phyloP scores from a whole-genome alignment of 1,284 basidiomycete genomes.

The Cryptococcus amylolentus region DNA sequence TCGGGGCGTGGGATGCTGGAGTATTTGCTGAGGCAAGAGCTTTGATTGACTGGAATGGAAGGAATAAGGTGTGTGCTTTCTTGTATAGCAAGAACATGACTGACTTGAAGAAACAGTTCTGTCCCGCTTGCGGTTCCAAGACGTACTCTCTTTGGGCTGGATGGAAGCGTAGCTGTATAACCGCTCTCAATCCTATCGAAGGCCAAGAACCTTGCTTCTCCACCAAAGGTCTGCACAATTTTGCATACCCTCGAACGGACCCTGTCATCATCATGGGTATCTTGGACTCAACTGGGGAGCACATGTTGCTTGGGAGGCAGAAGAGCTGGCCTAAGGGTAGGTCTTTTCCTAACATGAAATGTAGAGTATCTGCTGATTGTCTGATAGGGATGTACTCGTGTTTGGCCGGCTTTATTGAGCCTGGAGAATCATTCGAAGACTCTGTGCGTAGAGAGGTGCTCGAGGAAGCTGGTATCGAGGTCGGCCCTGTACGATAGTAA shows the following conservation, averaged over 20 bases:
- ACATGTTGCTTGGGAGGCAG: conserved; percentile 80
- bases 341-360: conserved; percentile 17
- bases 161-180: conserved; percentile 83
- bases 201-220: conserved; percentile 39
- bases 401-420: conserved; percentile 85
- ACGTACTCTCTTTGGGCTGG: conserved; percentile 90
- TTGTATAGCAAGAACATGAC: neutral
- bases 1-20: conserved; percentile 57
- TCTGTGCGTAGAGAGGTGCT: conserved; percentile 88
- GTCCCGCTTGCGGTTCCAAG: conserved; percentile 76
- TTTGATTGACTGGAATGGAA: conserved; percentile 81
- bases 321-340: conserved; percentile 50
- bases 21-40: conserved; percentile 73
- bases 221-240: conserved; percentile 81
- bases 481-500: conserved; percentile 81
- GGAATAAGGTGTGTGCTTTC: conserved; percentile 64
- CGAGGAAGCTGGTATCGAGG: conserved; percentile 88
- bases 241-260: conserved; percentile 81
- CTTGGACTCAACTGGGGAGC: conserved; percentile 70
- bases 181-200: conserved; percentile 51
- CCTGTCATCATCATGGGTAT: conserved; percentile 87
- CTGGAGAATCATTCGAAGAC: conserved; percentile 93
- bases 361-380: neutral
- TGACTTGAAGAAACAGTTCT: conserved; percentile 60
- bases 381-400: conserved; percentile 66